These are phyloP conservation scores for Cyamopsis tetragonoloba DNA, from an alignment of 306 rosid species.

Conservation along the genomic window DNA sequence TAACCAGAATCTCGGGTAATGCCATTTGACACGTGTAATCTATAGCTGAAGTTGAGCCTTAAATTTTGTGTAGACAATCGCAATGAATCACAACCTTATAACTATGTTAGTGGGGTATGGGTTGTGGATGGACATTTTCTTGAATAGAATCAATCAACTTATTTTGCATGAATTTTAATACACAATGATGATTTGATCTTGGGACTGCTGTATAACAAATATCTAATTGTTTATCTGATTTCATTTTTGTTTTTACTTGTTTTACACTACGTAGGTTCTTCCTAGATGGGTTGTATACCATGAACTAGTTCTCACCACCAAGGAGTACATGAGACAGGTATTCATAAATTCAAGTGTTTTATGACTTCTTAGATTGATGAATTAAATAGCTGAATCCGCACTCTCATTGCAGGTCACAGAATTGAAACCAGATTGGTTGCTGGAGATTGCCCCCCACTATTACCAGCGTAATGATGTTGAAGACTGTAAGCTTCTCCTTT, in stretches of 20 bases:
- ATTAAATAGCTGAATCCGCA: constrained; percentile 22
- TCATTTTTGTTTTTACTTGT: neutral
- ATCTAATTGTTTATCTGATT: neutral
- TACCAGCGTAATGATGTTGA: constrained; percentile 93
- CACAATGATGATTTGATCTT: neutral
- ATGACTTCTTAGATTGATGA: constrained; percentile 4
- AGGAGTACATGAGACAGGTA: constrained; percentile 98
- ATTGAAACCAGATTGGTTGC: constrained; percentile 87
- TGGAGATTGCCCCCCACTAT: constrained; percentile 94
- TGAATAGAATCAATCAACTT: neutral
- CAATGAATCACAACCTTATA: too few relatives aligned
- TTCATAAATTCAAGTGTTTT: neutral
- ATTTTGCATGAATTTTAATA: neutral
- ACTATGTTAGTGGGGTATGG: too few relatives aligned
- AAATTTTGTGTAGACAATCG: neutral
- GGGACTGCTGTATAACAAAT: neutral
- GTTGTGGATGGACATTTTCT: too few relatives aligned
- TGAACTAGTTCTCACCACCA: constrained; percentile 87
- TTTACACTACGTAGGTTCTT: constrained; percentile 54
- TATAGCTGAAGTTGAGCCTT: neutral
- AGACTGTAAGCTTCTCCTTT: constrained; percentile 63
- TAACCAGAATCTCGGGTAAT: neutral
- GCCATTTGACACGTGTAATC: neutral
- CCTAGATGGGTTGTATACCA: constrained; percentile 93
- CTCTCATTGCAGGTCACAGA: constrained; percentile 62